These are phyloP conservation scores for Lentinula raphanica DNA, from an alignment of 768 basidiomycete genomes.

Conservation along the genomic window DNA sequence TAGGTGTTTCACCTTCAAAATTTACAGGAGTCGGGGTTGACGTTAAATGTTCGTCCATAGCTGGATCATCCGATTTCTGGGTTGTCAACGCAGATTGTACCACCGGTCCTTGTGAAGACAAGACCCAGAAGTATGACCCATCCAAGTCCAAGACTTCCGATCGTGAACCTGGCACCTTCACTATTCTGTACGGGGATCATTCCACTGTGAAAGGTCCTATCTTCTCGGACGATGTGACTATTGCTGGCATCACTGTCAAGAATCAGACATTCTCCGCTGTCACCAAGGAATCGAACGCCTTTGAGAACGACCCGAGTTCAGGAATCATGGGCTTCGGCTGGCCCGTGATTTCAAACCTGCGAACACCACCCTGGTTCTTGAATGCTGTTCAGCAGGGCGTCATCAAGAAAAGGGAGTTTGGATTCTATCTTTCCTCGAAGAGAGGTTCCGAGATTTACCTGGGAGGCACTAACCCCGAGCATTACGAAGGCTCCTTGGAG, in stretches of 20 bases:
- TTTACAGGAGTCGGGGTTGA: neutral
- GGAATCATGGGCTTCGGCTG: conserved; percentile 33
- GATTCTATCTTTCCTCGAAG: conserved; percentile 36
- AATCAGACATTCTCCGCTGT: conserved; percentile 30
- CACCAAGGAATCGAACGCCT: conserved; percentile 24
- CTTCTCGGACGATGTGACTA: conserved; percentile 37
- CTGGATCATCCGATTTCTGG: conserved; percentile 16
- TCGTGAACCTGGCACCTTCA: conserved; percentile 25
- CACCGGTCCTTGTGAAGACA: conserved; percentile 21
- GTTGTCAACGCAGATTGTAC: conserved; percentile 25
- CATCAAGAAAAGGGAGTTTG: conserved; percentile 31
- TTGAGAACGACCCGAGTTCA: conserved; percentile 12
- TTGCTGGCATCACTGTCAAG: conserved; percentile 26
- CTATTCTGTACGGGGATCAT: conserved; percentile 38
- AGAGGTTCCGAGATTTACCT: conserved; percentile 45
- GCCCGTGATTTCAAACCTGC: conserved; percentile 26
- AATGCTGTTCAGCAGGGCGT: conserved; percentile 30
- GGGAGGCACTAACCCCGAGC: conserved; percentile 40
- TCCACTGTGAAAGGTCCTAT: conserved; percentile 32
- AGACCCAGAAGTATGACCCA: conserved; percentile 24
- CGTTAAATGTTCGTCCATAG: neutral
- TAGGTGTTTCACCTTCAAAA: conserved; percentile 13
- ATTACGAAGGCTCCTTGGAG: conserved; percentile 38
- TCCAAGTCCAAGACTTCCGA: conserved; percentile 22
- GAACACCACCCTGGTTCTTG: conserved; percentile 31